Evolutionary conservation across 345 rosid genomes (phyloP).

Genomic region (rapeseed (Brassica napus)): DNA sequence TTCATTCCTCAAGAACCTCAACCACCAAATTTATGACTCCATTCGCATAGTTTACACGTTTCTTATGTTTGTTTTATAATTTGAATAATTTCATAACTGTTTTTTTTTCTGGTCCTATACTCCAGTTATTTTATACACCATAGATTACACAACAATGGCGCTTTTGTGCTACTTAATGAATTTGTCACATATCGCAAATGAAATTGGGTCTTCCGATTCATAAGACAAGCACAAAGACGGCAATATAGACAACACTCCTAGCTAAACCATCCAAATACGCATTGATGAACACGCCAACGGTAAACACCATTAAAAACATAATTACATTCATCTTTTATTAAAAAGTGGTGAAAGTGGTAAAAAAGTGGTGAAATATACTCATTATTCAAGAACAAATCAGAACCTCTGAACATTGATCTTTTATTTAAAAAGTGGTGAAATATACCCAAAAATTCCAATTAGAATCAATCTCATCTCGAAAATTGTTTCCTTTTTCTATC

Average conservation of each 20-base stretch:
- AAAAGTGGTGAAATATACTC: background rate
- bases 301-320: conserved; percentile 29
- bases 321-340: conserved; percentile 16
- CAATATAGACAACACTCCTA: conserved; percentile 46
- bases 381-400: background rate
- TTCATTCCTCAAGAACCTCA: background rate
- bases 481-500: background rate
- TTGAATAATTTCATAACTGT: background rate
- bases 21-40: background rate
- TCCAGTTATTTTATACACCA: conserved; percentile 41
- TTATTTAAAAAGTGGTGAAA: too few relatives aligned
- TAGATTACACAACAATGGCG: conserved; percentile 45
- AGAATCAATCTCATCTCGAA: background rate
- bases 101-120: conserved; percentile 38
- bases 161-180: conserved; percentile 45
- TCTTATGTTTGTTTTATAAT: background rate
- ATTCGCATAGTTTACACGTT: background rate
- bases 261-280: conserved; percentile 44
- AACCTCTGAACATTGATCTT: background rate
- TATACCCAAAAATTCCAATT: background rate
- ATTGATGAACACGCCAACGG: conserved; percentile 42
- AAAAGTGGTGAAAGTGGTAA: too few relatives aligned
- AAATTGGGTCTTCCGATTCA: conserved; percentile 42
- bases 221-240: conserved; percentile 46
- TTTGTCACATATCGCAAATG: conserved; percentile 43